Percentiles rank a stretch among this genome's conserved stretches.
Conservation (phyloP, 768 basidiomycete genomes). For the Agaricus subrufescens region DNA sequence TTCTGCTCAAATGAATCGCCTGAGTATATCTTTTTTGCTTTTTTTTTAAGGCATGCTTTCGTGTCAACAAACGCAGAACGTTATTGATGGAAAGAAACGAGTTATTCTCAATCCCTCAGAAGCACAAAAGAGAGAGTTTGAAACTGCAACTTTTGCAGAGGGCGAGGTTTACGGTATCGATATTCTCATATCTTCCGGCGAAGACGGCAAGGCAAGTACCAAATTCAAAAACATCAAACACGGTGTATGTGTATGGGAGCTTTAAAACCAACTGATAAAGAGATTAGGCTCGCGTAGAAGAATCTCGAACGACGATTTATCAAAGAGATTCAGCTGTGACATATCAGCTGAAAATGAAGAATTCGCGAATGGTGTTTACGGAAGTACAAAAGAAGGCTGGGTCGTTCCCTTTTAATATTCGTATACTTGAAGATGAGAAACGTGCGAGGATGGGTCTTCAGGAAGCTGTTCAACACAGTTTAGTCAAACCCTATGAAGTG, state of each 20-base stretch:
- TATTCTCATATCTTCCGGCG: slow-evolving; percentile 79
- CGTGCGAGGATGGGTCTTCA: slow-evolving; percentile 91
- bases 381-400: slow-evolving; percentile 99
- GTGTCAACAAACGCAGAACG: slow-evolving; percentile 90
- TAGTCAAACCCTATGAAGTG: slow-evolving; percentile 94
- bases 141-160: slow-evolving; percentile 82
- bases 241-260: too few species aligned
- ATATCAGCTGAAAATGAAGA: slow-evolving; percentile 98
- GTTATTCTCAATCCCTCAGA: slow-evolving; percentile 89
- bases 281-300: slow-evolving; percentile 78
- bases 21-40: not conserved
- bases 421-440: slow-evolving; percentile 93
- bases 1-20: not conserved
- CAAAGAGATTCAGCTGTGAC: slow-evolving; percentile 82
- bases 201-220: slow-evolving; percentile 73
- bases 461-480: slow-evolving; percentile 92
- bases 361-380: slow-evolving; percentile 91
- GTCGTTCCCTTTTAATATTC: slow-evolving; percentile 96
- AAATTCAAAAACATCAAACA: too few species aligned
- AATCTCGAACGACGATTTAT: slow-evolving; percentile 89
- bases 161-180: slow-evolving; percentile 96
- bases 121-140: slow-evolving; percentile 79
- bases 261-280: not conserved
- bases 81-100: slow-evolving; percentile 95
- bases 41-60: slow-evolving; percentile 76